phyloP scores from a whole-genome alignment of 208 protist species.

The Perkinsela sp. region DNA sequence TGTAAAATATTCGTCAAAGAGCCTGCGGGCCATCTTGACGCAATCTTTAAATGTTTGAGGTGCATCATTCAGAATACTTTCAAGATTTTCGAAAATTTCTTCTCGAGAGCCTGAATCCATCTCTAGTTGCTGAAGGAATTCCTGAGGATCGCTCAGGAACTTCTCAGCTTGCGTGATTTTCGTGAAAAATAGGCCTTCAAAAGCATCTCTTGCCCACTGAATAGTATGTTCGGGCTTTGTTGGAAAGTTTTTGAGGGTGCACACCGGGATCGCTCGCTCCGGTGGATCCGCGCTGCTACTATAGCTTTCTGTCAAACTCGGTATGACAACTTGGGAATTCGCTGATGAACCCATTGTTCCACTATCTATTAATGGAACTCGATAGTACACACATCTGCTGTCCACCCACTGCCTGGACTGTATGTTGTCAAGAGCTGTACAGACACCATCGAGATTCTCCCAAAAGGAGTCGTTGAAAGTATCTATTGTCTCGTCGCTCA shows the following conservation, averaged over 20 bases:
- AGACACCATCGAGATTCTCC: constrained; percentile 59
- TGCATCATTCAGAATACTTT: constrained; percentile 30
- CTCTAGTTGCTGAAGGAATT: constrained; percentile 22
- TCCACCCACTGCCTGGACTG: constrained; percentile 85
- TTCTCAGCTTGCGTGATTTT: constrained; percentile 39
- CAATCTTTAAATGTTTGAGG: constrained; percentile 69
- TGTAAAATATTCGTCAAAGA: constrained; percentile 83
- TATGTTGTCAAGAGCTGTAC: constrained; percentile 97
- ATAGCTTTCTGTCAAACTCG: constrained; percentile 92
- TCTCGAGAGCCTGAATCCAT: constrained; percentile 27
- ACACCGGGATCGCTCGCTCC: constrained; percentile 94
- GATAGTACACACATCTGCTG: constrained; percentile 71
- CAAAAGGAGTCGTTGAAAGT: constrained; percentile 87
- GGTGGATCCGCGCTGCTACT: constrained; percentile 79
- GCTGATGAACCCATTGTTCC: constrained; percentile 96
- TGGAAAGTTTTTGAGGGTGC: constrained; percentile 99
- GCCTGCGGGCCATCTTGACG: constrained; percentile 60
- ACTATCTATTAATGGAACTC: constrained; percentile 88
- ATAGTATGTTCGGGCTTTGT: constrained; percentile 94
- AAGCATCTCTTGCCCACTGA: constrained; percentile 73
- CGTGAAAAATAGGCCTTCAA: constrained; percentile 47
- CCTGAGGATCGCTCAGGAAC: constrained; percentile 29
- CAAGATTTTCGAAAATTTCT: constrained; percentile 24
- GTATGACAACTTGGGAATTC: constrained; percentile 88
- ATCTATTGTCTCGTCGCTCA: constrained; percentile 81